Base-by-base conservation (phyloP, 2,329 filamentous ascomycete species). In the Sporothrix sp. region DNA sequence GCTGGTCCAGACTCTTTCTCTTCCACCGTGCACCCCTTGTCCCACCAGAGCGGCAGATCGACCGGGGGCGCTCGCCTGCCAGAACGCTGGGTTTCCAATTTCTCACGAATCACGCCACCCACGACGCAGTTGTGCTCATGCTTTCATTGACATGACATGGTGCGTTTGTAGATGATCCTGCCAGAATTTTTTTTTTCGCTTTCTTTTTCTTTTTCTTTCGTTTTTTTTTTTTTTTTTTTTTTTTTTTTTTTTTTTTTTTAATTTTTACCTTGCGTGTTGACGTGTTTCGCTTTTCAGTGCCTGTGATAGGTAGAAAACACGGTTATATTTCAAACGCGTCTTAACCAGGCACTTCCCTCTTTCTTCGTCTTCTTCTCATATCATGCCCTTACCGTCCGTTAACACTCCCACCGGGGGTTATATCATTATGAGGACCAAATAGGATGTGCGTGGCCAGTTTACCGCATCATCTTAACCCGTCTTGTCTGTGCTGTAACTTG, bases 1-100 rank as follows among this genome's bases (percentile, higher is more conserved):
- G n/a, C n/a, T 30, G 13, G 7, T 45, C 33, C 25, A 14, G 30
- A 20, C 43, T 33, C 35, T 45, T 16, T 46, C 13, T 20, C 23
- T 27, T 46, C 33, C 30, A 9, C 39, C 32, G 42, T 42, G 37
- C 39, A 44, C 28, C 36, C 39, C 42, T 30, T 46, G 52, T 51
- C 54, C 55, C 53, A 51, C 53, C 28, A 45, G 20, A 25, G 23
- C 55, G 55, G 55, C 55, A 56, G 55, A 57, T 57, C 55, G 55
- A 57, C 55, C 53, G 55, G 55, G 54, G 42, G 46, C 32, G 40
- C 32, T 51, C 40, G 50, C 48, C 50, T 50, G 55, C 55, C 55
- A 50, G 54, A 52, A 52, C 46, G 49, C 49, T 51, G 49, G 49
- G 49, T 51, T 40, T 28, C 25, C 25, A 28, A 28, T 28, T 28